Evolutionary conservation across 1,139 yeast genomes (phyloP).

Genomic region (Debaryomyces coudertii): DNA sequence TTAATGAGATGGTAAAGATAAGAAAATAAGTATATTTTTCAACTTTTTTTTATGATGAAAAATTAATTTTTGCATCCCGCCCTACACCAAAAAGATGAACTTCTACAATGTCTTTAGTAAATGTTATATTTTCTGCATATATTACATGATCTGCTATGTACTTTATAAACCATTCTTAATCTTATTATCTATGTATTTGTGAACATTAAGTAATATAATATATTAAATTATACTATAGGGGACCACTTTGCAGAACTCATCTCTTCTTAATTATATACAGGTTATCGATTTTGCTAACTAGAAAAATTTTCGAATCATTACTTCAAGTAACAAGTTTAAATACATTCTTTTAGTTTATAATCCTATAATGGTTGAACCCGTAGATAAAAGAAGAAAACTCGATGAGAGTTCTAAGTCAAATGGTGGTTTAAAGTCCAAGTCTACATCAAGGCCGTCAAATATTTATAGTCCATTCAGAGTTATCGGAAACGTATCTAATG

Average conservation of each 20-base stretch:
- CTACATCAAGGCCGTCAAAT: constrained; percentile 26
- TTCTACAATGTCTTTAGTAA: background rate
- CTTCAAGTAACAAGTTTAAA: background rate
- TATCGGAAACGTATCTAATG: constrained; percentile 73
- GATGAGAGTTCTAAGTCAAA: constrained; percentile 10
- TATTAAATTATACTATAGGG: background rate
- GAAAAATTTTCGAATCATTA: constrained; percentile 11
- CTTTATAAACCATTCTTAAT: background rate
- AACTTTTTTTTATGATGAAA: constrained; percentile 1
- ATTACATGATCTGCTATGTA: background rate
- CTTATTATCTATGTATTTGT: background rate
- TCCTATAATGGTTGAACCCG: constrained; percentile 31
- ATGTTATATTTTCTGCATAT: background rate
- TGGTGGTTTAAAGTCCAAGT: constrained; percentile 1
- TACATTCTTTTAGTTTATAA: background rate
- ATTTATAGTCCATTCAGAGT: constrained; percentile 52
- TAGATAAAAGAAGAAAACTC: constrained; percentile 36
- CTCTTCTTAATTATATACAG: constrained; percentile 21
- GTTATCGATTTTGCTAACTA: constrained; percentile 7
- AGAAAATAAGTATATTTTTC: background rate
- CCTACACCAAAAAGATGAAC: background rate
- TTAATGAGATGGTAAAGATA: background rate
- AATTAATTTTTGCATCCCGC: constrained; percentile 6
- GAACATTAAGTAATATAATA: background rate
- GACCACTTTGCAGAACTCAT: constrained; percentile 15